phyloP scores from a whole-genome alignment of 345 rosid species.

The Gossypium turneri region DNA sequence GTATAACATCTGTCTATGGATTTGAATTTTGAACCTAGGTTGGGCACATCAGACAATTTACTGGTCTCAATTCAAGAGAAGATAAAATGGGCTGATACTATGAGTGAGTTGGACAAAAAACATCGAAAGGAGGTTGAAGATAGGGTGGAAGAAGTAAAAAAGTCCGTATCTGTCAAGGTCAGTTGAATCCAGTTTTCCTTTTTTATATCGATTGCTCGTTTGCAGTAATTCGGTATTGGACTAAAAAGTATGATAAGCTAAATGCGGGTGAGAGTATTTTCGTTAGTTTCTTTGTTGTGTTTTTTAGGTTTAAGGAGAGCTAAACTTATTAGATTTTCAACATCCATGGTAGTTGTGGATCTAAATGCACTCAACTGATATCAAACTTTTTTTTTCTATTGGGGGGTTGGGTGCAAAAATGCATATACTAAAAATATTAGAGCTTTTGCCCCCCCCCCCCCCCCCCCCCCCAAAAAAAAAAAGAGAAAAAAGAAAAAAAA shows the following conservation, averaged over 20 bases:
- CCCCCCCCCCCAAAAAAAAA: too few relatives aligned
- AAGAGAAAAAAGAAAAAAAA: too few relatives aligned
- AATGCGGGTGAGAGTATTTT: background rate
- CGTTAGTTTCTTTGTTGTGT: background rate
- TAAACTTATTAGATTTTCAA: background rate
- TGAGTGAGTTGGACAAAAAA: constrained; percentile 82
- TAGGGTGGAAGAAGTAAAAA: constrained; percentile 76
- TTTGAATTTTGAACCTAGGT: constrained; percentile 41
- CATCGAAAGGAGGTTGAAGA: constrained; percentile 80
- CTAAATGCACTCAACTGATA: background rate
- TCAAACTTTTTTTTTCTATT: background rate
- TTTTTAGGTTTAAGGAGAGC: background rate
- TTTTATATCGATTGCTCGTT: background rate
- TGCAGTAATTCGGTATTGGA: background rate
- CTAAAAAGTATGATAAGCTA: background rate
- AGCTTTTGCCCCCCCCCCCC: too few relatives aligned
- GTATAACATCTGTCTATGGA: constrained; percentile 6
- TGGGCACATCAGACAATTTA: constrained; percentile 77
- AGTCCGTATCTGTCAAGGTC: constrained; percentile 85
- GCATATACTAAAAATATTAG: background rate
- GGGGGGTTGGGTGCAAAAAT: background rate
- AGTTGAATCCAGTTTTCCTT: constrained; percentile 46
- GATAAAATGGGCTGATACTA: constrained; percentile 98
- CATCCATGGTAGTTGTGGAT: background rate
- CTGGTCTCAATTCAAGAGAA: constrained; percentile 88